Conservation (phyloP, 345 rosid genomes). For the Microthlaspi erraticum region DNA sequence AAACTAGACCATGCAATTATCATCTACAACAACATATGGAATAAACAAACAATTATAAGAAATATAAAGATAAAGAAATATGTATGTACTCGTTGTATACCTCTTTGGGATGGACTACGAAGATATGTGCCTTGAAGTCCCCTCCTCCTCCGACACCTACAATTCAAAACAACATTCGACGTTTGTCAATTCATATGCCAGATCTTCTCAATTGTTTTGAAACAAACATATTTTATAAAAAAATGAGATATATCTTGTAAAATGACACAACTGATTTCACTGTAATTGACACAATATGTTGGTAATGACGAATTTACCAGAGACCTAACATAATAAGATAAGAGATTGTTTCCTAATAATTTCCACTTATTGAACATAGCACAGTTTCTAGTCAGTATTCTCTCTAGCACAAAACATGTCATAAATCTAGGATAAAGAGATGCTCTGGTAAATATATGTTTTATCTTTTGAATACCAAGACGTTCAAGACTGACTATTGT, state of each 20-base stretch:
- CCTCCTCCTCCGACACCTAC: constrained; percentile 71
- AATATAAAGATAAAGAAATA: not conserved
- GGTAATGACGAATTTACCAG: not conserved
- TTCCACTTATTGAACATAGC: not conserved
- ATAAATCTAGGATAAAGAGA: not conserved
- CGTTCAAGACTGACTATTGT: not conserved
- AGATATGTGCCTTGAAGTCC: constrained; percentile 66
- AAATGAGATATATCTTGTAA: too few relatives aligned
- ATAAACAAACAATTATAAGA: not conserved
- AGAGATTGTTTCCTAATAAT: not conserved
- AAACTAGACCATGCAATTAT: too few relatives aligned
- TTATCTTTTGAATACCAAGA: not conserved
- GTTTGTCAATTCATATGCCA: not conserved
- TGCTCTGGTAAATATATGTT: not conserved
- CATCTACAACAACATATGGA: not conserved
- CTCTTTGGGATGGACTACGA: constrained; percentile 64
- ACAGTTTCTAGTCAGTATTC: not conserved
- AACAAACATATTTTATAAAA: not conserved
- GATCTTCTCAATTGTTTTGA: not conserved
- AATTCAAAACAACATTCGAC: constrained; percentile 33
- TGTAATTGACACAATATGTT: not conserved
- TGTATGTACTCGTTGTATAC: too few relatives aligned
- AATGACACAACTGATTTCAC: not conserved
- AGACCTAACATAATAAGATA: not conserved
- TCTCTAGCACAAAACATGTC: constrained; percentile 1